Conservation (phyloP, 108 stramenopile species). For the Chaetoceros tenuissimus region DNA sequence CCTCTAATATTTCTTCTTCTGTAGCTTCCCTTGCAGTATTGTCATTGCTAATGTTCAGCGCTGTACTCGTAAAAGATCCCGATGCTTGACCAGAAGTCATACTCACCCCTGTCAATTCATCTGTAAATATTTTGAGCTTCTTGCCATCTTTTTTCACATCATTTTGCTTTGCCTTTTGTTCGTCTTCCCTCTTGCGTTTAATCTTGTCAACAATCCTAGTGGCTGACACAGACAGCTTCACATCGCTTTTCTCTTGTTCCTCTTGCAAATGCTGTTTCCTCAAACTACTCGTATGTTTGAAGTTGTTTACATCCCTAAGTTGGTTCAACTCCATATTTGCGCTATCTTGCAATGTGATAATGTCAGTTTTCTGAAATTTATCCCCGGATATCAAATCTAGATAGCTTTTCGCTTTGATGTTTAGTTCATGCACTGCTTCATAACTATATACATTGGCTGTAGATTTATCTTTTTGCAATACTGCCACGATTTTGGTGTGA, state of each 20-base stretch:
- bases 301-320: slow-evolving; percentile 63
- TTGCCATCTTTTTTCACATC: slow-evolving; percentile 8
- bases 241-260: slow-evolving; percentile 18
- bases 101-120: slow-evolving; percentile 51
- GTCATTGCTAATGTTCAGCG: slow-evolving; percentile 32
- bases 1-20: slow-evolving; percentile 76
- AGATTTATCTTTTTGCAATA: slow-evolving; percentile 40
- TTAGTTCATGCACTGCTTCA: slow-evolving; percentile 80
- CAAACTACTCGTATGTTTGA: slow-evolving; percentile 49
- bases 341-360: slow-evolving; percentile 73
- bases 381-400: slow-evolving; percentile 58
- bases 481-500: slow-evolving; percentile 87
- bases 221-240: slow-evolving; percentile 62
- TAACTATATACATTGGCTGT: slow-evolving; percentile 78
- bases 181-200: slow-evolving; percentile 37
- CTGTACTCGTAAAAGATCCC: slow-evolving; percentile 66
- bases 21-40: slow-evolving; percentile 69
- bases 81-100: slow-evolving; percentile 66
- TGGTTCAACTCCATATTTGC: slow-evolving; percentile 32
- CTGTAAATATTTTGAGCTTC: slow-evolving; percentile 40
- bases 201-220: slow-evolving; percentile 76
- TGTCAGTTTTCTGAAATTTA: slow-evolving; percentile 67
- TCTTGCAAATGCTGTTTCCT: slow-evolving; percentile 15
- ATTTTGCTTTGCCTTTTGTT: slow-evolving; percentile 6
- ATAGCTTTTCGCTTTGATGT: slow-evolving; percentile 69